Evolutionary conservation across 2,329 filamentous ascomycete species (phyloP), one percentile per base, ranked within the genome.

Genomic region (Microthyrium microscopicum): DNA sequence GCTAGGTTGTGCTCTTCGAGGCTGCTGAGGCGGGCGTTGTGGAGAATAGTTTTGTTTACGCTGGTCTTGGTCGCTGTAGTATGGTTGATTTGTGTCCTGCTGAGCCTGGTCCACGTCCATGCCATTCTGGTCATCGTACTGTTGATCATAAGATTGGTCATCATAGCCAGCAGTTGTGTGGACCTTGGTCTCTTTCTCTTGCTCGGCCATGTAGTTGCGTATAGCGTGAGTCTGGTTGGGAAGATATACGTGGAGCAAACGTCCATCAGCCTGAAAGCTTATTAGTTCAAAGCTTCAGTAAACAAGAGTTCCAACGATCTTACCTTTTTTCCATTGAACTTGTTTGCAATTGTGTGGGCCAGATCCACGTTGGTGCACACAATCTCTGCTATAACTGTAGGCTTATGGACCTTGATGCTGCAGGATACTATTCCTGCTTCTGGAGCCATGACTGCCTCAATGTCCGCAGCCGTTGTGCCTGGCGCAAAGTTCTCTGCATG

Each of bases 401-500:
- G 81, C 19, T 60, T 58, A 4, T 73, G 64, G 48, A 76, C 73
- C 36, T 83, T 55, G 25, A 89, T 57, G 22, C 63, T 67, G 56
- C 80, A 87, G 46, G 67, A 70, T 17, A 67, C 48, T 46, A 83
- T 66, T 3, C 31, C 31, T 21, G 17, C 25, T 39, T 74, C 62
- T 20, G 73, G 72, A n/a, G 66, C 68, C 71, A 89, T 74, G 36
- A 81, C 81, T 44, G 75, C 79, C 59, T 84, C 78, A 39, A 89
- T 82, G 47, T 89, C 81, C 20, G 77, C 78, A 2, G 76, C 77
- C 5, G 81, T 84, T 1, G 81, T 89, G 24, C 81, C 81, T 2
- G 71, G 71, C 9, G 80, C 81, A 50, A 89, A 83, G 60, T 89
- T 89, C 53, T 80, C 76, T 3, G 77, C 79, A 50, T 82, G 68